Conservation (phyloP, 306 rosid species). For the Sesbania bispinosa region DNA sequence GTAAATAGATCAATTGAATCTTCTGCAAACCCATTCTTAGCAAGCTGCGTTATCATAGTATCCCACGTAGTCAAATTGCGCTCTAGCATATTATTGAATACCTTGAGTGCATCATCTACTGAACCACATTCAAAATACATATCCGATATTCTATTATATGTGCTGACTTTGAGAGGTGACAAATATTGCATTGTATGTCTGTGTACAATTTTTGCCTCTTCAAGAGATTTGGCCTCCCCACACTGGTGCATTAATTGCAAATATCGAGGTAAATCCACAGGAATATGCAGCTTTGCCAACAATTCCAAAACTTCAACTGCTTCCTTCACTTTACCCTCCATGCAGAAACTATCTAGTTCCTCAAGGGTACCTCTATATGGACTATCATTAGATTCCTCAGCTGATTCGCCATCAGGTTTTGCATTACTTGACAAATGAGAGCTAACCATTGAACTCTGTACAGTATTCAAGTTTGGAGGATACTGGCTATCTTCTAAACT, state of each 20-base stretch:
- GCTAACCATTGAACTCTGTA: conserved; percentile 25
- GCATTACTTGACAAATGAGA: conserved; percentile 32
- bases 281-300: conserved; percentile 42
- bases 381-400: conserved; percentile 30
- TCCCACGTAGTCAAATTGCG: conserved; percentile 80
- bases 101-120: conserved; percentile 53
- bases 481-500: conserved; percentile 1
- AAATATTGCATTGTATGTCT: conserved; percentile 31
- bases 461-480: conserved; percentile 28
- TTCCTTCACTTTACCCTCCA: conserved; percentile 72
- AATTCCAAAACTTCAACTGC: conserved; percentile 55
- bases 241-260: conserved; percentile 50
- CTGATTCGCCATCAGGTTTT: conserved; percentile 19
- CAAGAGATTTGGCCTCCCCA: conserved; percentile 53
- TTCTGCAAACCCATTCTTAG: conserved; percentile 64
- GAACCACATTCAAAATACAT: conserved; percentile 81
- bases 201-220: conserved; percentile 66
- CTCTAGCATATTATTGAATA: conserved; percentile 56
- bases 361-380: conserved; percentile 41
- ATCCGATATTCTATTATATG: conserved; percentile 60
- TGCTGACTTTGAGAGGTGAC: conserved; percentile 51
- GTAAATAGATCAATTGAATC: conserved; percentile 72
- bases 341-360: conserved; percentile 56
- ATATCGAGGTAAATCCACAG: conserved; percentile 51
- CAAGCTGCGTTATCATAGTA: conserved; percentile 64